phyloP scores from a whole-genome alignment of 495 filamentous ascomycete species.

The Penicillium maclennaniae region DNA sequence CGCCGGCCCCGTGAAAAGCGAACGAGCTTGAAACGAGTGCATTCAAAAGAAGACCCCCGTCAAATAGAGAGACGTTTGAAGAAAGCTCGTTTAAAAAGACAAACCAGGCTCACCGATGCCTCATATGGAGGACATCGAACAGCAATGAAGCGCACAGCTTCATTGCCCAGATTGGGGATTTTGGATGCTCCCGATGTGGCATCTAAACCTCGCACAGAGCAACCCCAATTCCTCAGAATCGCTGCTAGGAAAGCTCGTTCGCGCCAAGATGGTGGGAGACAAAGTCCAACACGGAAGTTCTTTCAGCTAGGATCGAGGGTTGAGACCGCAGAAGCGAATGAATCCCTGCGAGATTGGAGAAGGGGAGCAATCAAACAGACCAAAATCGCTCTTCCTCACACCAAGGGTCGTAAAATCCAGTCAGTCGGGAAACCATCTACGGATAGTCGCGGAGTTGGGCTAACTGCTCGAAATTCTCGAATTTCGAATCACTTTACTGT shows the following conservation, averaged over 20 bases:
- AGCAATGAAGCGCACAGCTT: conserved; percentile 17
- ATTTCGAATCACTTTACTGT: conserved; percentile 2
- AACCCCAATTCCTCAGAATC: conserved; percentile 72
- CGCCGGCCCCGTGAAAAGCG: conserved; percentile 20
- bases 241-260: conserved; percentile 67
- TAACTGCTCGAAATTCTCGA: conserved; percentile 4
- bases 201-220: conserved; percentile 20
- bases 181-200: conserved; percentile 62
- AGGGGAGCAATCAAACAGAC: conserved; percentile 59
- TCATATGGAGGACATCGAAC: conserved; percentile 28
- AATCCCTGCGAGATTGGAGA: conserved; percentile 69
- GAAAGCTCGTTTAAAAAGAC: conserved; percentile 27
- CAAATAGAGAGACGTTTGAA: conserved; percentile 21
- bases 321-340: conserved; percentile 74
- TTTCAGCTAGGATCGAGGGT: conserved; percentile 64
- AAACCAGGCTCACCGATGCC: conserved; percentile 32
- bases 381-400: conserved; percentile 21
- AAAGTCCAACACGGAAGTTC: conserved; percentile 70
- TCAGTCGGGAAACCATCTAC: conserved; percentile 19
- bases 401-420: conserved; percentile 19
- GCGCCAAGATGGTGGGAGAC: conserved; percentile 60
- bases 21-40: conserved; percentile 42
- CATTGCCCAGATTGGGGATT: conserved; percentile 58
- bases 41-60: conserved; percentile 9
- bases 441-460: conserved; percentile 9